A percentile compares a stretch with the other conserved stretches of the same genome.
These are phyloP conservation scores for Alternaria arbusti DNA, from an alignment of 2,329 filamentous ascomycete genomes.

Conservation along the genomic window DNA sequence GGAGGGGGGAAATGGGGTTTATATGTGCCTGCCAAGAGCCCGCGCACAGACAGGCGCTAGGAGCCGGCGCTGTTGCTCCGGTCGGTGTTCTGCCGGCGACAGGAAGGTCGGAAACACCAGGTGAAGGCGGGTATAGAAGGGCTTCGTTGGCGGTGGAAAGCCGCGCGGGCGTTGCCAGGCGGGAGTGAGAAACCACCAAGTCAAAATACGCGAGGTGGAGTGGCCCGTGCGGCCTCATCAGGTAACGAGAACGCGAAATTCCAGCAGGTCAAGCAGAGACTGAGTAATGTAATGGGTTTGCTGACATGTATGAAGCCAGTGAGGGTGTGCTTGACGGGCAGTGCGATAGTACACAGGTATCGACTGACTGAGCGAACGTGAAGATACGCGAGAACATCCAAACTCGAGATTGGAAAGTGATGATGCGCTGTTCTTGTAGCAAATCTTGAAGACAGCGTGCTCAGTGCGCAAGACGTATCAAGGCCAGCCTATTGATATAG, in stretches of 20 bases:
- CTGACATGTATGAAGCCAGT: neutral
- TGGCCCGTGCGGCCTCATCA: conserved; percentile 14
- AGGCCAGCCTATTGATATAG: neutral
- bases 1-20: conserved; percentile 1
- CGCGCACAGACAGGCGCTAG: neutral
- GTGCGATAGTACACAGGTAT: neutral
- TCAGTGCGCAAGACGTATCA: neutral
- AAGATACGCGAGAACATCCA: neutral
- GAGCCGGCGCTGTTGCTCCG: neutral
- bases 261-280: neutral
- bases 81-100: conserved; percentile 8
- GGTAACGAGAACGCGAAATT: neutral
- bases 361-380: neutral
- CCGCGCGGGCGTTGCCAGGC: conserved; percentile 1
- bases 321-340: neutral
- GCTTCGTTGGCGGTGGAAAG: conserved; percentile 1
- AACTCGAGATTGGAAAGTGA: neutral
- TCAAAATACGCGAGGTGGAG: neutral
- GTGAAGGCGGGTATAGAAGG: conserved; percentile 6
- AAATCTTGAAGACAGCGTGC: neutral
- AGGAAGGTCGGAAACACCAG: conserved; percentile 6
- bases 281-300: neutral
- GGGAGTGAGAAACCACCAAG: neutral
- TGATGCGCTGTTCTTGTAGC: neutral
- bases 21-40: conserved; percentile 3